Conservation (phyloP, 1,284 basidiomycete genomes). For the Golubevia pallescens region DNA sequence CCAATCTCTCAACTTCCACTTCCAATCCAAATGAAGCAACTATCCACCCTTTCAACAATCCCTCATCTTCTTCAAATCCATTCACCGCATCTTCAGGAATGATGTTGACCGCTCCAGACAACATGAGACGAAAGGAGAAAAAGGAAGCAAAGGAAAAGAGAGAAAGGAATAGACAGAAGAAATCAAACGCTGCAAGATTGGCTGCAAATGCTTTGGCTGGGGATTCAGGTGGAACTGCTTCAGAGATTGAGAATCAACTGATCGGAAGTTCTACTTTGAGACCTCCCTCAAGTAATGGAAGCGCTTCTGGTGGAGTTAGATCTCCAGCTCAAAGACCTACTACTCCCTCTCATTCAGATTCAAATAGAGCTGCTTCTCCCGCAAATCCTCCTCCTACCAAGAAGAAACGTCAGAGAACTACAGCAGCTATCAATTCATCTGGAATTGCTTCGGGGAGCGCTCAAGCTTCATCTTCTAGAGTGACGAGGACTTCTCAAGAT, state of each 20-base stretch:
- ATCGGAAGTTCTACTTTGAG: not conserved
- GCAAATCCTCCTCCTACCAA: not conserved
- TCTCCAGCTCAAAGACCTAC: not conserved
- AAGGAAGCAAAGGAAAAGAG: conserved; percentile 42
- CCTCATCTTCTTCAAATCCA: not conserved
- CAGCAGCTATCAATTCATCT: not conserved
- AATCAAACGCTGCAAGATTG: conserved; percentile 29
- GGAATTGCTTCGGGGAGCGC: not conserved
- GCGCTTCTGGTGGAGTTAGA: not conserved
- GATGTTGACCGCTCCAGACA: conserved; percentile 58
- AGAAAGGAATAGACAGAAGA: conserved; percentile 28
- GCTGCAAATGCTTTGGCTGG: conserved; percentile 30
- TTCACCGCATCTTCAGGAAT: conserved; percentile 14
- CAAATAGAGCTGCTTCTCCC: not conserved
- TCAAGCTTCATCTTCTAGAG: not conserved
- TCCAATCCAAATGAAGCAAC: not conserved
- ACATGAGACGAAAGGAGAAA: conserved; percentile 32
- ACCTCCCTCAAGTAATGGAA: not conserved
- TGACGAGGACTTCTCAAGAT: not conserved
- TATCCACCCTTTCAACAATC: not conserved
- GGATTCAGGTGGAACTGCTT: not conserved
- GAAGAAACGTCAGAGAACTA: not conserved
- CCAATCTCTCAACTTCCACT: not conserved
- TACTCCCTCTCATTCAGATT: not conserved
- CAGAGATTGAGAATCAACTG: not conserved